A percentile compares a stretch with the other conserved stretches of the same genome.
These are phyloP conservation scores for Aspergillus fijiensis DNA, from an alignment of 2,329 filamentous ascomycete species.

Conservation along the genomic window DNA sequence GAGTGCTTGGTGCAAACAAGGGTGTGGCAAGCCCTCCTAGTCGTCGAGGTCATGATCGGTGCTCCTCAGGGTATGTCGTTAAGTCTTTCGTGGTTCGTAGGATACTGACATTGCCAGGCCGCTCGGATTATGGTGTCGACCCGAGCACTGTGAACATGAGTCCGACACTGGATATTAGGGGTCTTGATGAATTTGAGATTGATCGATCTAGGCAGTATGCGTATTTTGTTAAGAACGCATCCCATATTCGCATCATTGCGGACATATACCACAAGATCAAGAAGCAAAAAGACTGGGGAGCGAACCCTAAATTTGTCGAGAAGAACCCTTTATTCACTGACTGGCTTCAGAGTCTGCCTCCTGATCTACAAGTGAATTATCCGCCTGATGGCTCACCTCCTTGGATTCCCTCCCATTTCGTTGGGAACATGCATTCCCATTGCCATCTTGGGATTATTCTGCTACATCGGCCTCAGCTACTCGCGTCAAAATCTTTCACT, in stretches of 20 bases:
- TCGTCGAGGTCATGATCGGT: slow-evolving; percentile 88
- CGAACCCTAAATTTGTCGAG: slow-evolving; percentile 77
- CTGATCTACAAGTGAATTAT: slow-evolving; percentile 75
- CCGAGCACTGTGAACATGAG: slow-evolving; percentile 74
- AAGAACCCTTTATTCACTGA: slow-evolving; percentile 73
- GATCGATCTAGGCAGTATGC: slow-evolving; percentile 79
- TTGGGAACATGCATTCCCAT: slow-evolving; percentile 87
- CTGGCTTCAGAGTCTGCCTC: slow-evolving; percentile 75
- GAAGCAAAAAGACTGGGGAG: slow-evolving; percentile 78
- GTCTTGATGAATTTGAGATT: slow-evolving; percentile 72
- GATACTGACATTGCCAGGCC: slow-evolving; percentile 53
- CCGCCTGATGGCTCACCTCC: slow-evolving; percentile 76
- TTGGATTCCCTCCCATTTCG: slow-evolving; percentile 81
- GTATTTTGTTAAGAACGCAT: slow-evolving; percentile 74
- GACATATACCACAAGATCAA: slow-evolving; percentile 71
- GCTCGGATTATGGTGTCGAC: slow-evolving; percentile 74
- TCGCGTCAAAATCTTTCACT: slow-evolving; percentile 69
- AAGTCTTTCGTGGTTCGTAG: not conserved
- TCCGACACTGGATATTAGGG: slow-evolving; percentile 62
- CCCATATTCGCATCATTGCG: slow-evolving; percentile 75
- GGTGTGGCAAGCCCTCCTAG: slow-evolving; percentile 85
- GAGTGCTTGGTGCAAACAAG: slow-evolving; percentile 84
- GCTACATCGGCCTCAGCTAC: slow-evolving; percentile 81
- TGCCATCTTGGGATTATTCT: slow-evolving; percentile 83
- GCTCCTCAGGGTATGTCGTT: slow-evolving; percentile 74